These are phyloP conservation scores for Eucalyptus caleyi DNA, from an alignment of 345 rosid species.

Conservation along the genomic window DNA sequence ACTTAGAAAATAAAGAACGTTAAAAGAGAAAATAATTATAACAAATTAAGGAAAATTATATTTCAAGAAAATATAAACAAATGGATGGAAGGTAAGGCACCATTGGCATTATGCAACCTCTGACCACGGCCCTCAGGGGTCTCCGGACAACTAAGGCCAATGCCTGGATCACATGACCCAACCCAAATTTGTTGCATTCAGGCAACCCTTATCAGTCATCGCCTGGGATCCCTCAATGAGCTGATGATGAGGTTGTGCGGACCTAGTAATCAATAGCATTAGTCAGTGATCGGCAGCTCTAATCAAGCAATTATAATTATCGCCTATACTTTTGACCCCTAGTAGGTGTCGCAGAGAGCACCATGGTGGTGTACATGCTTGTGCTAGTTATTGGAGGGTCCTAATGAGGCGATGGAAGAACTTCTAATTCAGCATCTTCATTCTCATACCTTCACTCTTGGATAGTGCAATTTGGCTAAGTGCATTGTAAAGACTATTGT, in stretches of 20 bases:
- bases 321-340: rapidly evolving
- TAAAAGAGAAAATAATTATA: too few relatives aligned
- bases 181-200: not conserved
- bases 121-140: not conserved
- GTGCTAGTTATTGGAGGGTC: too few relatives aligned
- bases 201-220: rapidly evolving
- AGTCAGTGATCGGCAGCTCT: rapidly evolving
- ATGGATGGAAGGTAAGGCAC: not conserved
- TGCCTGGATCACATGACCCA: rapidly evolving
- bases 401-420: too few relatives aligned
- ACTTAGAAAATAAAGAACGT: too few relatives aligned
- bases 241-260: rapidly evolving
- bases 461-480: not conserved
- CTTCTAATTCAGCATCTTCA: too few relatives aligned
- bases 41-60: too few relatives aligned
- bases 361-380: not conserved
- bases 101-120: not conserved
- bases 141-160: too few relatives aligned
- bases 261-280: rapidly evolving
- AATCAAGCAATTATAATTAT: not conserved
- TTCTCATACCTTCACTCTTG: too few relatives aligned
- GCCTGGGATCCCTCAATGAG: not conserved
- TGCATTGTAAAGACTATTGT: not conserved
- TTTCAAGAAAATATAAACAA: not conserved
- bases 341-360: not conserved